Base-by-base conservation (phyloP, 2,329 filamentous ascomycete species). In the Acarospora socialis region DNA sequence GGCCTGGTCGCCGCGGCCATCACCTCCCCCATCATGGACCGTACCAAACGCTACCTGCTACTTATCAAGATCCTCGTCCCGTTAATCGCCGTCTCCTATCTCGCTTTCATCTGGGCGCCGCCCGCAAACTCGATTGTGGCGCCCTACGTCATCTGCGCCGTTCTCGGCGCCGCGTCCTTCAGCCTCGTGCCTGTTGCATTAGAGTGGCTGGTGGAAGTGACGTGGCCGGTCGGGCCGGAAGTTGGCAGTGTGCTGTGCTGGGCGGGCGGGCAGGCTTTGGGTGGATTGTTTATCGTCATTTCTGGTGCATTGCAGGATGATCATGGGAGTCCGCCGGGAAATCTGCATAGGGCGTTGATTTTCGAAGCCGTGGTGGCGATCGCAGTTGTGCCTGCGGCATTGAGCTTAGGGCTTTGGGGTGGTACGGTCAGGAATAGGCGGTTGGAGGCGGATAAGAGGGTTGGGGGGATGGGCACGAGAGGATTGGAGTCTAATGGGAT, bases 191-290 rank as follows among this genome's bases (percentile, higher is more conserved):
- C 90, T 3, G 70, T 93, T 21, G 80, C 75, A 4, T 68, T 95
- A 30, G 90, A 98, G 56, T 84, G 80, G 45, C 62, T 94, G 10
- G 81, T 81, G 31, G 83, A 95, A 53, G 69, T 93, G 37, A 84
- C 80, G 4, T 81, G 90, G 48, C 90, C 90, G 0, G 73, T 92
- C 16, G 77, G 74, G 23, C 86, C 90, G 0, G 87, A 92, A 56
- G 70, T 94, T 26, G 81, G 81, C 1, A 81, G 73, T 39, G 83
- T 81, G 17, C 63, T 92, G 14, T 81, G 78, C 47, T 95, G 90
- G 90, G 70, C 72, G 1, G 78, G 78, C 4, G 87, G 90, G 0
- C 87, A 95, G 60, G 56, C 94, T 5, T 57, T 92, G 1, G 90
- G 90, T 8, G 86, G 73, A 2, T 57, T 86, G 17, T 93, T 94